A percentile compares a stretch with the other conserved stretches of the same genome.
phyloP scores from a whole-genome alignment of 2,329 filamentous ascomycete species.

The Mycosphaerelloides madeirae region DNA sequence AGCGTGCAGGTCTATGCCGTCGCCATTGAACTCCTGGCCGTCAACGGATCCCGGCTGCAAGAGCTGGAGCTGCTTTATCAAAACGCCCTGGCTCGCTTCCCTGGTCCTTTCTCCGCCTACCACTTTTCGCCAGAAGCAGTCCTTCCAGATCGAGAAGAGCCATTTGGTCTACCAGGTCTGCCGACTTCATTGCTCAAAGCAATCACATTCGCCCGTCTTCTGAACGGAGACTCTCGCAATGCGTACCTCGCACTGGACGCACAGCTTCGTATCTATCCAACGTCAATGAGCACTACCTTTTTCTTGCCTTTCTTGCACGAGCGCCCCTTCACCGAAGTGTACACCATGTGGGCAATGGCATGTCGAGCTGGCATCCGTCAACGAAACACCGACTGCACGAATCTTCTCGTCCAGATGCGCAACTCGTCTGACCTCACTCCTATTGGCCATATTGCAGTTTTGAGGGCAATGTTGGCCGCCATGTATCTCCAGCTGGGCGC shows the following conservation, averaged over 20 bases:
- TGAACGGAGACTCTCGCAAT: slow-evolving; percentile 42
- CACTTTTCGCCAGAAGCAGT: slow-evolving; percentile 46
- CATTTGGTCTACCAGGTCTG: slow-evolving; percentile 32
- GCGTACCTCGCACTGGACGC: slow-evolving; percentile 51
- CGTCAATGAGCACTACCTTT: slow-evolving; percentile 37
- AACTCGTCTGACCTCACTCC: no score
- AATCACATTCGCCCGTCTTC: slow-evolving; percentile 45
- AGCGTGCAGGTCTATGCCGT: slow-evolving; percentile 44
- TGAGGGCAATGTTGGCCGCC: slow-evolving; percentile 39
- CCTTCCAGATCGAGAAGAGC: slow-evolving; percentile 38
- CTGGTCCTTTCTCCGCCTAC: slow-evolving; percentile 44
- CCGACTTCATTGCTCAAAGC: slow-evolving; percentile 44
- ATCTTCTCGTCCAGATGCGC: slow-evolving; percentile 32
- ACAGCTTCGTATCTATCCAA: slow-evolving; percentile 44
- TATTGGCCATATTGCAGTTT: slow-evolving; percentile 12
- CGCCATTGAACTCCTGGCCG: slow-evolving; percentile 47
- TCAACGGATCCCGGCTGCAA: slow-evolving; percentile 35
- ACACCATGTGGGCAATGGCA: slow-evolving; percentile 45
- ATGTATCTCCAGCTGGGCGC: slow-evolving; percentile 40
- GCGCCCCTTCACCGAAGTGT: slow-evolving; percentile 44
- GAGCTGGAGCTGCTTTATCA: slow-evolving; percentile 45
- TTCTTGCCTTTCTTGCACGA: slow-evolving; percentile 44
- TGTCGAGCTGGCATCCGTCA: slow-evolving; percentile 43
- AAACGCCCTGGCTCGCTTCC: slow-evolving; percentile 44
- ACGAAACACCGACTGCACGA: slow-evolving; percentile 30